phyloP scores from a whole-genome alignment of 176 grass and related monocot genomes.

The Juncus effusus region DNA sequence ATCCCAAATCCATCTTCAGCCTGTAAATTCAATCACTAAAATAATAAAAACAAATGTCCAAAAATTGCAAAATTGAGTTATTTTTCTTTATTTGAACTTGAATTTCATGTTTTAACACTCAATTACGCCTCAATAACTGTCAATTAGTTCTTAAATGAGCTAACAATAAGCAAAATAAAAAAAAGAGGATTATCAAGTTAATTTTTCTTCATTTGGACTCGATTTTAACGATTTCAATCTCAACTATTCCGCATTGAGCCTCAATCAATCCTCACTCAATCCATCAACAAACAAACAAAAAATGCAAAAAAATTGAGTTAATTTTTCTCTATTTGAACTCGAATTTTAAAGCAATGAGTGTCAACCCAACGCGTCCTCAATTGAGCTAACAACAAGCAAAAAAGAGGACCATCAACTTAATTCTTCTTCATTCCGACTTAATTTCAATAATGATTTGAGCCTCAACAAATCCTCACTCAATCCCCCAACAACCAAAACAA shows the following conservation, averaged over 20 bases:
- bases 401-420: no score
- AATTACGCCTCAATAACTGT: constrained; percentile 8
- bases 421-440: neutral
- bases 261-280: neutral
- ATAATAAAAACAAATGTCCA: constrained; percentile 1
- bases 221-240: constrained; percentile 14
- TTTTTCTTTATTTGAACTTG: no score
- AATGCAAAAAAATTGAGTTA: neutral
- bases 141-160: no score
- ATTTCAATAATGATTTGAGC: neutral
- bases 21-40: constrained; percentile 41
- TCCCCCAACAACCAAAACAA: neutral
- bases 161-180: neutral
- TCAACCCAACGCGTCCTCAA: no score
- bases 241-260: neutral
- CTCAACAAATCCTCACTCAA: neutral
- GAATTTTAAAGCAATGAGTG: no score
- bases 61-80: neutral
- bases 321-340: no score
- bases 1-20: constrained; percentile 92
- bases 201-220: constrained; percentile 5
- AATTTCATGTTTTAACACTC: neutral
- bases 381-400: no score
- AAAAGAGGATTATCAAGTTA: constrained; percentile 2
- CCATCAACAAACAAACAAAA: neutral